A percentile compares a stretch with the other conserved stretches of the same genome.
Conservation (phyloP, 2,329 filamentous ascomycete species). For the Fusarium verrucosum region DNA sequence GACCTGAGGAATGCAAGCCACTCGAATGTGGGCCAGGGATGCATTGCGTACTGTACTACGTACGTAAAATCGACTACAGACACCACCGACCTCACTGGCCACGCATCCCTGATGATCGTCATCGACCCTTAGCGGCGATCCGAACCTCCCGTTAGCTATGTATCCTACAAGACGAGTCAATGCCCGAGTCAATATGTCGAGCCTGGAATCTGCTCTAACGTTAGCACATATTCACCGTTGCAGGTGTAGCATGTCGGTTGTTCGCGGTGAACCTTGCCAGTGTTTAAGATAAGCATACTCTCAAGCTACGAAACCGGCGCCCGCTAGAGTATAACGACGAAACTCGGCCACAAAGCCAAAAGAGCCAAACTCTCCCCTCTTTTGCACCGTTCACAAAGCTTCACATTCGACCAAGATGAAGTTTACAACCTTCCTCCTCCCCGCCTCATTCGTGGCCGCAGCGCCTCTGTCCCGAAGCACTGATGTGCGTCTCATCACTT, state of each 20-base stretch:
- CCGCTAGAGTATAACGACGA: not conserved
- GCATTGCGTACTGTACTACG: slow-evolving; percentile 10
- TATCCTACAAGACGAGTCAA: slow-evolving; percentile 6
- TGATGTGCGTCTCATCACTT: slow-evolving; percentile 64
- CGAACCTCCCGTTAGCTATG: not conserved
- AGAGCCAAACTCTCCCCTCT: not conserved
- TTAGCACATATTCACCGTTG: not conserved
- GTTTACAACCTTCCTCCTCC: slow-evolving; percentile 15
- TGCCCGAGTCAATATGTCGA: not conserved
- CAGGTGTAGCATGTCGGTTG: not conserved
- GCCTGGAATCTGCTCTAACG: not conserved
- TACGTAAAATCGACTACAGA: not conserved
- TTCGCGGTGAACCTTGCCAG: not conserved
- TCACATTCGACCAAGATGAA: slow-evolving; percentile 29
- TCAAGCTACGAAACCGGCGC: not conserved
- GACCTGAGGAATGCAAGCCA: slow-evolving; percentile 9
- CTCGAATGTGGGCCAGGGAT: slow-evolving; percentile 9
- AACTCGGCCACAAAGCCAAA: not conserved
- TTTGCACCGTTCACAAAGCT: not conserved
- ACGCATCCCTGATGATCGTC: slow-evolving; percentile 2
- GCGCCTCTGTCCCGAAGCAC: slow-evolving; percentile 24
- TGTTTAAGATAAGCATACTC: not conserved
- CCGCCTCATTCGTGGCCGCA: slow-evolving; percentile 11
- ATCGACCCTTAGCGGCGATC: not conserved
- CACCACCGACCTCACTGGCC: not conserved